Base-by-base conservation (phyloP, 768 basidiomycete genomes). In the Pisolithus albus region DNA sequence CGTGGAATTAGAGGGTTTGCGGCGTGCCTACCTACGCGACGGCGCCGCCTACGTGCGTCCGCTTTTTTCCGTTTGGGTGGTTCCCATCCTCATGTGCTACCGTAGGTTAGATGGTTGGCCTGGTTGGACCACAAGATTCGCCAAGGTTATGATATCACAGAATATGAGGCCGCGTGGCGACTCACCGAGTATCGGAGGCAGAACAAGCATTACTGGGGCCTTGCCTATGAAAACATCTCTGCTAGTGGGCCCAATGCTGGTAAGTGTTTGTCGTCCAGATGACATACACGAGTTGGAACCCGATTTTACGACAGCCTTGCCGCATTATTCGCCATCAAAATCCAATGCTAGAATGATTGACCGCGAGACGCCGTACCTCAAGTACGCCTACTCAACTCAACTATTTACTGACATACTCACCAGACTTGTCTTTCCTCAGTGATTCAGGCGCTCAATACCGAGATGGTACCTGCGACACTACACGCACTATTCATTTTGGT, bases 371-470 rank as follows among this genome's bases (percentile, higher is more conserved):
- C 91, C 93, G 5, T 99, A 95, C 67, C 78, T 99, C 52, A 94
- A 91, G 90, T 92, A 61, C 68, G 84, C 70, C 28, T 50, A 48
- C 28, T 48, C 49, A 19, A 39, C 48, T 34, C 15, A 13, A 50
- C 23, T 21, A 9, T 57, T 55, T 46, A 54, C 52, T 44, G 53
- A 52, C 36, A 52, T 32, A 49, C 49, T 57, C 36, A 58, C 58
- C 45, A 49, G 18, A 18, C 42, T 56, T 51, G 38, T 47, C 50
- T 52, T 56, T 58, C 51, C 47, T 53, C 59, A 93, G 92, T 65
- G 95, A 97, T 70, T 92, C 92, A 13, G 95, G 95, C 44, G 92
- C 85, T 5, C 86, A 92, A 64, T 92, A 87, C 66, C 74, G 77
- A 56, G 94, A 97, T 61, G 94, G 92, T 5, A 98, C 95, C 9